Conservation (phyloP, 2,329 filamentous ascomycete species). For the Cladosporium oxysporum region DNA sequence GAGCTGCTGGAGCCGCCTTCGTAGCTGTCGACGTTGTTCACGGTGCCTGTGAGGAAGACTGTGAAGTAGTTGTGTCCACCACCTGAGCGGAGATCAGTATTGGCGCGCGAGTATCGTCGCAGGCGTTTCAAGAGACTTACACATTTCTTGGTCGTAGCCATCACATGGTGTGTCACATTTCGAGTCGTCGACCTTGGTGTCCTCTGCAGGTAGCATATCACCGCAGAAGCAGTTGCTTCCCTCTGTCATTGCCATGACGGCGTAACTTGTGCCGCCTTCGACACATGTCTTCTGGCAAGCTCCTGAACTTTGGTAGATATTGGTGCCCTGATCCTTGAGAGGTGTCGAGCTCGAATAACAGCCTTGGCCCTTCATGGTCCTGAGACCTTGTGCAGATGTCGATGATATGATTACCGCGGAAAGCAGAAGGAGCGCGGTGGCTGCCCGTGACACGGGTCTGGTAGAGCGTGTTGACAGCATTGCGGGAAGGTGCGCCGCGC, state of each 20-base stretch:
- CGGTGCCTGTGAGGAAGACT: conserved; percentile 54
- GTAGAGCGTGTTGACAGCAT: conserved; percentile 28
- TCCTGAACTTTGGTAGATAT: conserved; percentile 56
- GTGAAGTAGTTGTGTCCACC: conserved; percentile 57
- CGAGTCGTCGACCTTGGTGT: conserved; percentile 55
- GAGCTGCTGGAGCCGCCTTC: conserved; percentile 21
- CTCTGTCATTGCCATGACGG: conserved; percentile 64
- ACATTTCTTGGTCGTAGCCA: conserved; percentile 63
- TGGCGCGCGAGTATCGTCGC: background rate
- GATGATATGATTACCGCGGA: conserved; percentile 19
- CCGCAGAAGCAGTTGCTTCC: conserved; percentile 74
- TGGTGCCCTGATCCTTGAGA: conserved; percentile 51
- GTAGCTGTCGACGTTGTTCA: conserved; percentile 41
- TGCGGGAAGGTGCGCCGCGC: conserved; percentile 18
- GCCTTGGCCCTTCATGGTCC: conserved; percentile 41
- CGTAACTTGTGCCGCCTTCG: conserved; percentile 40
- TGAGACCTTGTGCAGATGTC: conserved; percentile 13
- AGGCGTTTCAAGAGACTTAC: conserved; percentile 44
- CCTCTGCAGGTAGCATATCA: conserved; percentile 62
- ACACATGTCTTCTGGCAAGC: conserved; percentile 58
- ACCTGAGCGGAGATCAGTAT: conserved; percentile 47
- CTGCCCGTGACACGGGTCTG: conserved; percentile 22
- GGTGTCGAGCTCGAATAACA: conserved; percentile 55
- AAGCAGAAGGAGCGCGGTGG: conserved; percentile 21
- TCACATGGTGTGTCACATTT: conserved; percentile 68